Conservation (phyloP, 257 asterid genomes). For the Apocynum venetum region DNA sequence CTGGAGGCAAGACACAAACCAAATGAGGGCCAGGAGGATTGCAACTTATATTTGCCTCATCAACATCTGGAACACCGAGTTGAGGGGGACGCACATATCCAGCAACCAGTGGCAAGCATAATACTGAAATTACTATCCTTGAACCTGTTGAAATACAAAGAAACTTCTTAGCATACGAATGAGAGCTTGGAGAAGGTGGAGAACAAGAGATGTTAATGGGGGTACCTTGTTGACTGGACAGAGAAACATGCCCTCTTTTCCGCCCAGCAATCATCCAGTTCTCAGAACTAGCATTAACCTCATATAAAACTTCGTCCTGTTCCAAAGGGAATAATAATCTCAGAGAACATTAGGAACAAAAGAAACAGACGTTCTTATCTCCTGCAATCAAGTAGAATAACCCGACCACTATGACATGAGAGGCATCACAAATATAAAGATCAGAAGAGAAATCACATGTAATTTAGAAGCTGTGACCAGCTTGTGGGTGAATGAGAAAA, state of each 20-base stretch:
- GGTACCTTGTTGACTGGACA: slow-evolving; percentile 78
- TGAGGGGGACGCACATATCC: slow-evolving; percentile 96
- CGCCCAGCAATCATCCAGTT: slow-evolving; percentile 99
- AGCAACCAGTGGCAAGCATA: slow-evolving; percentile 87
- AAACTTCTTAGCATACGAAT: slow-evolving; percentile 3
- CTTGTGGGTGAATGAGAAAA: not conserved
- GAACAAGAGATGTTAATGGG: not conserved
- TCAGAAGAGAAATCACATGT: not conserved
- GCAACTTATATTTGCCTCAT: slow-evolving; percentile 71
- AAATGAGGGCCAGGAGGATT: slow-evolving; percentile 94
- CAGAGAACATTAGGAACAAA: not conserved
- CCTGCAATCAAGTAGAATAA: not conserved
- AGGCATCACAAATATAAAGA: not conserved
- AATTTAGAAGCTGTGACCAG: not conserved
- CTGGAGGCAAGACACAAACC: slow-evolving; percentile 87
- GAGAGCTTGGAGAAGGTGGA: not conserved
- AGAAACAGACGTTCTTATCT: not conserved
- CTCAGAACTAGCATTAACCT: slow-evolving; percentile 70
- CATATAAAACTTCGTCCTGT: slow-evolving; percentile 85
- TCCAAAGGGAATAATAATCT: slow-evolving; percentile 12
- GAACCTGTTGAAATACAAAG: slow-evolving; percentile 54
- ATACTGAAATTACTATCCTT: slow-evolving; percentile 62
- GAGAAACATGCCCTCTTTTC: slow-evolving; percentile 74
- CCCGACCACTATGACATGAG: not conserved
- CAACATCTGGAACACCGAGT: slow-evolving; percentile 69